These are phyloP conservation scores for Alternaria gaisen DNA, from an alignment of 2,329 filamentous ascomycete genomes.

Conservation along the genomic window DNA sequence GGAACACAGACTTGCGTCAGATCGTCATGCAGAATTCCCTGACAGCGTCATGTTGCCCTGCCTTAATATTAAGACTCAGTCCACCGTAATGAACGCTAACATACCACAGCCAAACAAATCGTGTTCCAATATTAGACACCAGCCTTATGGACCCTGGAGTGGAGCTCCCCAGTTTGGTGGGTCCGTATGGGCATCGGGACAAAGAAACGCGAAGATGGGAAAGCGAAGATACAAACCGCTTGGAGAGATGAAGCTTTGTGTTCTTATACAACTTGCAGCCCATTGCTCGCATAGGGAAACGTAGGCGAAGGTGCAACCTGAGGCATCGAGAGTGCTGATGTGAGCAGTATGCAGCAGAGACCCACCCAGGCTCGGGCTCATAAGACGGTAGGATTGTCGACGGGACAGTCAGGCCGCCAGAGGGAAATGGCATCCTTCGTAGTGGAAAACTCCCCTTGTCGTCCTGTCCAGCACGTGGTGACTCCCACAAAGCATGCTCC, in stretches of 20 bases:
- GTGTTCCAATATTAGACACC: conserved; percentile 12
- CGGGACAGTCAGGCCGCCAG: conserved; percentile 1
- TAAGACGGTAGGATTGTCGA: conserved; percentile 5
- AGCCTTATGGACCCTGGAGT: conserved; percentile 16
- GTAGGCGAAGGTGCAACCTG: conserved; percentile 6
- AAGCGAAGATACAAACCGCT: background rate
- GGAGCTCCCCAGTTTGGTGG: conserved; percentile 7
- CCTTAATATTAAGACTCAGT: background rate
- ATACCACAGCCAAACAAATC: background rate
- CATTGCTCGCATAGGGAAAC: conserved; percentile 11
- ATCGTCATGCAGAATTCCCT: background rate
- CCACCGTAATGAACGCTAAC: background rate
- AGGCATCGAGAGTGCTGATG: conserved; percentile 19
- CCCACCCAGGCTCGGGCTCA: conserved; percentile 11
- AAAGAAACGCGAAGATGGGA: conserved; percentile 7
- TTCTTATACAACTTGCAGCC: background rate
- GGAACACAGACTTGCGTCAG: background rate
- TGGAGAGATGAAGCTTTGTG: background rate
- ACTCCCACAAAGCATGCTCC: background rate
- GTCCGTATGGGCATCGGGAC: conserved; percentile 4
- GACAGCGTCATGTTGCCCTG: background rate
- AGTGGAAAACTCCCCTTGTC: background rate
- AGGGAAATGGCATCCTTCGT: conserved; percentile 9
- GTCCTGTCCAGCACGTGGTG: conserved; percentile 13
- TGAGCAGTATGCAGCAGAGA: conserved; percentile 12